A percentile compares a stretch with the other conserved stretches of the same genome.
These are phyloP conservation scores for Asterochloris erici DNA, from an alignment of 139 green algal genomes.

Conservation along the genomic window DNA sequence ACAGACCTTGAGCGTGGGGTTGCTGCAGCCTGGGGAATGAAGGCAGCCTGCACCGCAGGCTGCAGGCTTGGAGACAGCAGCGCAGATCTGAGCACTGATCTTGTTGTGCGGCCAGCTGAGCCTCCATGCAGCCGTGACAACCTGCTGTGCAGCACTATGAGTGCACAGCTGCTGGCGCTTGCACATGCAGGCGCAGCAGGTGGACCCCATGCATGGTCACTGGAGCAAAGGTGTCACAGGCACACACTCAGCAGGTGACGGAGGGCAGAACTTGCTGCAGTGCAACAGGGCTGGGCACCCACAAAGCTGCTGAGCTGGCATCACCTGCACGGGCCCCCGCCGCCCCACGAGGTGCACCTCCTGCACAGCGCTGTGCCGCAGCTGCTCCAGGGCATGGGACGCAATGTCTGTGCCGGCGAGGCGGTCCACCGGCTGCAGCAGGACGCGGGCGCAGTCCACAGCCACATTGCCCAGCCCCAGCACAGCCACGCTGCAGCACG, in stretches of 20 bases:
- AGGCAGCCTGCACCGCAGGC: not conserved
- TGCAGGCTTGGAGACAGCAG: not conserved
- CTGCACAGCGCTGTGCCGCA: constrained; percentile 46
- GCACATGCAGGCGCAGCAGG: no score
- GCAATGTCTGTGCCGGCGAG: constrained; percentile 85
- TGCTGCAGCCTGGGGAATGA: not conserved
- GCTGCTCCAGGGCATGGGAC: constrained; percentile 58
- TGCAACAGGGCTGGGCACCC: no score
- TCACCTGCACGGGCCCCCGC: constrained; percentile 77
- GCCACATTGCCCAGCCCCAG: constrained; percentile 90
- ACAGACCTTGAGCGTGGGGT: not conserved
- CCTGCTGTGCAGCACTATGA: no score
- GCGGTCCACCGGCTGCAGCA: constrained; percentile 59
- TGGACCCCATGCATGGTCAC: no score
- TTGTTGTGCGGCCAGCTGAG: no score
- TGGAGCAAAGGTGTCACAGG: no score
- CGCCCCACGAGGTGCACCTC: constrained; percentile 82
- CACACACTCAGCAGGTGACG: no score
- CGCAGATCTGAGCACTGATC: no score
- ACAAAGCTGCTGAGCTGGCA: not conserved
- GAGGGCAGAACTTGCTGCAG: no score
- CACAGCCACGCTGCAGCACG: constrained; percentile 46
- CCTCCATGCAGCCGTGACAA: no score
- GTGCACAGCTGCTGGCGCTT: no score
- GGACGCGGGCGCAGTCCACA: constrained; percentile 89